Base-by-base conservation (phyloP, 1,284 basidiomycete genomes). In the Cerioporus squamosus region DNA sequence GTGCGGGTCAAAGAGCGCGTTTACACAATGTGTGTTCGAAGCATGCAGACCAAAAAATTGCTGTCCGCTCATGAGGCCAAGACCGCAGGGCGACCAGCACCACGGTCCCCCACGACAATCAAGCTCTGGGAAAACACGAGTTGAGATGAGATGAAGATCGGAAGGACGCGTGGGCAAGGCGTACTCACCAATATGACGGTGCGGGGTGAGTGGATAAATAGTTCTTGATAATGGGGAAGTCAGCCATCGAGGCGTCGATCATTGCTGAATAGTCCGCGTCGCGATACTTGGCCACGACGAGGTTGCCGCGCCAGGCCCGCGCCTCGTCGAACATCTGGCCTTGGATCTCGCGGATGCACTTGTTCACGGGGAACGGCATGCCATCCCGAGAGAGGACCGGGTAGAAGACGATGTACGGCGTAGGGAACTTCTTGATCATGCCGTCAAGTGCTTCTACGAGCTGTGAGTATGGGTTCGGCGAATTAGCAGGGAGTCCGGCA, bases 331-430 rank as follows among this genome's bases (percentile, higher is more conserved):
- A 91, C 23, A 71, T 70, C 42, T 70, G 70, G 12, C 83, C 87
- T 73, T 93, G 90, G 59, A 91, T 87, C 54, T 91, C 88, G 31
- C 82, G 81, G 58, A 92, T 80, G 63, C 80, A 81, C 66, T 86
- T 87, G 77, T 93, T 93, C 65, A 90, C 70, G 3, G 90, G 90
- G 72, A 92, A 92, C 5, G 87, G 82, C 83, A 88, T 89, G 29
- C 86, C 87, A 64, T 91, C 88, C 53, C 88, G 84, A 51, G 90
- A 89, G 46, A 89, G 70, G 50, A 79, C 77, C 2, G 90, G 90
- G 65, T 90, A 92, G 71, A 91, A 93, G 47, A 91, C 79, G 63
- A 91, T 85, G 74, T 91, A 93, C 15, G 90, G 90, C 59, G 87
- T 82, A 17, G 83, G 75, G 70, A 93, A 91, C 58, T 86, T 89